These are phyloP conservation scores for Bipolaris cookei DNA, from an alignment of 2,329 filamentous ascomycete species.

Conservation along the genomic window DNA sequence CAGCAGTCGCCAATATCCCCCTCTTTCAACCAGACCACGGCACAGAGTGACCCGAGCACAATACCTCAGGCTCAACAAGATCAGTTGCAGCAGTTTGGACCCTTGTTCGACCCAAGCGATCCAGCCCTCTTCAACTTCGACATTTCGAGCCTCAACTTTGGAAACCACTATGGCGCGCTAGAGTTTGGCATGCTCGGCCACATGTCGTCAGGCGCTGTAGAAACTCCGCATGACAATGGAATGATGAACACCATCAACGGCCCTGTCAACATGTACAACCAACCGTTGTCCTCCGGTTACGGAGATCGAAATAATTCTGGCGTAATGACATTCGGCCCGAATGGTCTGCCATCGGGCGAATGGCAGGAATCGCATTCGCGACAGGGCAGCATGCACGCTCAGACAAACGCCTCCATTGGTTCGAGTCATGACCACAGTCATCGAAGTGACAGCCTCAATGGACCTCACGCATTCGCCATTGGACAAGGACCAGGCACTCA, in stretches of 20 bases:
- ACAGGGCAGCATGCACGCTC: slow-evolving; percentile 54
- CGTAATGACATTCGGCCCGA: slow-evolving; percentile 38
- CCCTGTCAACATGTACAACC: slow-evolving; percentile 46
- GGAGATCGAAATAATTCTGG: slow-evolving; percentile 37
- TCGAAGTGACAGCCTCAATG: slow-evolving; percentile 45
- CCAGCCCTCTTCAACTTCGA: slow-evolving; percentile 95
- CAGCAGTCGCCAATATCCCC: slow-evolving; percentile 78
- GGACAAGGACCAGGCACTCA: slow-evolving; percentile 63
- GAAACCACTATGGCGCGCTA: slow-evolving; percentile 92
- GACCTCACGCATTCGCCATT: slow-evolving; percentile 66
- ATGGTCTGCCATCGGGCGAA: slow-evolving; percentile 37
- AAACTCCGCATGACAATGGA: slow-evolving; percentile 70
- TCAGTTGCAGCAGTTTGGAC: slow-evolving; percentile 56
- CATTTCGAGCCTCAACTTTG: slow-evolving; percentile 90
- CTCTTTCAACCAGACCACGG: slow-evolving; percentile 64
- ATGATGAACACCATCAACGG: slow-evolving; percentile 45
- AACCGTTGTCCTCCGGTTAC: slow-evolving; percentile 47
- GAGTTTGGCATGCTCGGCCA: slow-evolving; percentile 97
- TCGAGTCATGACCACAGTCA: slow-evolving; percentile 38
- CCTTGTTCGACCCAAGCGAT: slow-evolving; percentile 88
- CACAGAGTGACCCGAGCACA: slow-evolving; percentile 58
- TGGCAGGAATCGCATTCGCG: slow-evolving; percentile 51
- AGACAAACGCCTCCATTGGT: slow-evolving; percentile 52
- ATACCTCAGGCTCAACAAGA: slow-evolving; percentile 48
- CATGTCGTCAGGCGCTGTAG: slow-evolving; percentile 90